Conservation (phyloP, 202 grass and related monocot genomes). For the Zoysia matrella region DNA sequence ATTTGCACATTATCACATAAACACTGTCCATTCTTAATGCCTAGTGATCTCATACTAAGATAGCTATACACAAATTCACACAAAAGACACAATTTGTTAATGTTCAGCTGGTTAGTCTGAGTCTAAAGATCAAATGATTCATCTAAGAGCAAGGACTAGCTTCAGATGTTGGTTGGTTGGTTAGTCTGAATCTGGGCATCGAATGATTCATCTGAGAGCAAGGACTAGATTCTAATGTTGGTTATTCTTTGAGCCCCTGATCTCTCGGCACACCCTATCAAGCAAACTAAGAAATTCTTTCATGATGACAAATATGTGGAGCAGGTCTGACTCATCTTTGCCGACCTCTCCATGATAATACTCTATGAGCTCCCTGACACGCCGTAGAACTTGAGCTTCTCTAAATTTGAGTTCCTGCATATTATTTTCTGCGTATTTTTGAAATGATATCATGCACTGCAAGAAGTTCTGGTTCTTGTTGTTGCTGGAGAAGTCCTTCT, state of each 20-base stretch:
- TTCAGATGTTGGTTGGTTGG: too few species aligned
- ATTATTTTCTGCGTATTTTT: conserved; percentile 60
- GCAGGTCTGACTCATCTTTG: conserved; percentile 77
- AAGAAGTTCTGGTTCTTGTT: conserved; percentile 58
- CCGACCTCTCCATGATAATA: conserved; percentile 85
- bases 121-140: too few species aligned
- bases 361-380: conserved; percentile 76
- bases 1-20: not conserved
- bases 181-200: conserved; percentile 28
- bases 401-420: conserved; percentile 64
- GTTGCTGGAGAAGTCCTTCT: conserved; percentile 35
- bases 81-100: conserved; percentile 38
- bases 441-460: conserved; percentile 57
- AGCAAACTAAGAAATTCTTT: conserved; percentile 85
- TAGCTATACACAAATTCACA: conserved; percentile 32
- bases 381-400: conserved; percentile 54
- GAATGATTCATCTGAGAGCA: conserved; percentile 47
- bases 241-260: conserved; percentile 48
- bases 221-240: conserved; percentile 45
- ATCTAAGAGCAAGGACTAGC: too few species aligned
- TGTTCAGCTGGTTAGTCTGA: conserved; percentile 16
- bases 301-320: conserved; percentile 83
- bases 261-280: conserved; percentile 69
- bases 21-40: conserved; percentile 4
- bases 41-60: conserved; percentile 37